These are phyloP conservation scores for Macrolepiota albuminosa DNA, from an alignment of 768 basidiomycete genomes.

Conservation along the genomic window DNA sequence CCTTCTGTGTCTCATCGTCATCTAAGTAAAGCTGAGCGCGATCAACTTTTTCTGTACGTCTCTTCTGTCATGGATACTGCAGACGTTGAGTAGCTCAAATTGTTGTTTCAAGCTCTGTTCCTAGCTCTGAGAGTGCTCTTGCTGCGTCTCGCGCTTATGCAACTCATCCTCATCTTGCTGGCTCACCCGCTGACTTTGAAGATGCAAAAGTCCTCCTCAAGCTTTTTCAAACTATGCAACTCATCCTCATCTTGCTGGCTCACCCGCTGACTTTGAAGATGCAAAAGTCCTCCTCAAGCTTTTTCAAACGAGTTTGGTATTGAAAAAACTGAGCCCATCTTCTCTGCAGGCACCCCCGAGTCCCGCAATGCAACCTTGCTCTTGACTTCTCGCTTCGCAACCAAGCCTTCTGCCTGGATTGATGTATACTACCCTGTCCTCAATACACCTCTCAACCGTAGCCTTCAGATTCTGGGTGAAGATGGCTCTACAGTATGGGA, in stretches of 20 bases:
- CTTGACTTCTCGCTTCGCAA: constrained; percentile 39
- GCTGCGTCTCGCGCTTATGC: constrained; percentile 55
- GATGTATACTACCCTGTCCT: constrained; percentile 86
- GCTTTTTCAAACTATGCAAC: constrained; percentile 66
- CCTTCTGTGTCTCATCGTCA: not conserved
- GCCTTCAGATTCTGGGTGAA: constrained; percentile 59
- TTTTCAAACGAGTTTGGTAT: constrained; percentile 66
- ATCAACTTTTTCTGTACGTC: constrained; percentile 20
- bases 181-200: constrained; percentile 52
- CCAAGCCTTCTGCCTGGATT: constrained; percentile 68
- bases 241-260: constrained; percentile 72
- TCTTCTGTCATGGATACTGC: not conserved
- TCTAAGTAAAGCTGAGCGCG: constrained; percentile 13
- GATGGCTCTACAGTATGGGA: constrained; percentile 54
- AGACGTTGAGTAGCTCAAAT: not conserved
- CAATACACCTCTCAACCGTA: constrained; percentile 70
- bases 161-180: constrained; percentile 69
- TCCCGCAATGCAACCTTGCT: constrained; percentile 66
- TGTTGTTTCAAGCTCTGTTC: constrained; percentile 40
- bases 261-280: constrained; percentile 52
- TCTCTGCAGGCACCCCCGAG: constrained; percentile 59
- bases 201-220: constrained; percentile 65
- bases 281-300: constrained; percentile 64
- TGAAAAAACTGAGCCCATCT: constrained; percentile 48
- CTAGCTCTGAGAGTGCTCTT: constrained; percentile 52